Base-by-base conservation (phyloP, 768 basidiomycete species). In the Boletus reticuloceps region DNA sequence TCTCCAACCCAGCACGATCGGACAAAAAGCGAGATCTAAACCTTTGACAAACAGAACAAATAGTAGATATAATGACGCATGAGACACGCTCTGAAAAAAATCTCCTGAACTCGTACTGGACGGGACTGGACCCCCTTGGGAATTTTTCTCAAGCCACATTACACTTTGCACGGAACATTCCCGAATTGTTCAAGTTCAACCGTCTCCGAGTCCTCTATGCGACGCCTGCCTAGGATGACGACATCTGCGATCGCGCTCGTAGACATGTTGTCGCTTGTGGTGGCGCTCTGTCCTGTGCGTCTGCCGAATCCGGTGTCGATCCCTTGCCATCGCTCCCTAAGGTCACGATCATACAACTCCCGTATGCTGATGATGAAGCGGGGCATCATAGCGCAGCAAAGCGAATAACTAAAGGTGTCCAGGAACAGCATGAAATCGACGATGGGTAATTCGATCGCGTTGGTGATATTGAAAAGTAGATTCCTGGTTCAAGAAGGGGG, bases 291-390 rank as follows among this genome's bases (percentile, higher is more conserved):
- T 17, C 4, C 10, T 10, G 14, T 14, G 34, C 4, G 16, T 48
- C 47, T 16, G 27, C 57, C 59, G 29, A 62, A 61, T 32, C 59
- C 63, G 7, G 46, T 54, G 22, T 64, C 60, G 13, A 64, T 20
- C 4, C 50, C 51, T 5, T 41, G 53, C 39, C 46, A 39, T 17
- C 12, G 39, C 4, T 22, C n/a, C 17, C 14, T 31, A n/a, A 29
- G 1, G 19, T 50, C 49, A 3, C 29, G 38, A 12, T 56, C 50
- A 32, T 45, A 54, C 34, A 55, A 8, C 8, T 50, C 55, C 19
- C 63, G 56, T 17, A 64, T 39, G 29, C 25, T 41, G 5, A 64
- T 52, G 47, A 64, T 51, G 43, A 64, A 64, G 7, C 62, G 54
- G 7, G 59, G 59, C 27, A 62, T 53, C 6, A 56, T n/a, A 16